A percentile compares a stretch with the other conserved stretches of the same genome.
Evolutionary conservation across 2,329 filamentous ascomycete genomes (phyloP).

Genomic region (Escovopsis sp.): DNA sequence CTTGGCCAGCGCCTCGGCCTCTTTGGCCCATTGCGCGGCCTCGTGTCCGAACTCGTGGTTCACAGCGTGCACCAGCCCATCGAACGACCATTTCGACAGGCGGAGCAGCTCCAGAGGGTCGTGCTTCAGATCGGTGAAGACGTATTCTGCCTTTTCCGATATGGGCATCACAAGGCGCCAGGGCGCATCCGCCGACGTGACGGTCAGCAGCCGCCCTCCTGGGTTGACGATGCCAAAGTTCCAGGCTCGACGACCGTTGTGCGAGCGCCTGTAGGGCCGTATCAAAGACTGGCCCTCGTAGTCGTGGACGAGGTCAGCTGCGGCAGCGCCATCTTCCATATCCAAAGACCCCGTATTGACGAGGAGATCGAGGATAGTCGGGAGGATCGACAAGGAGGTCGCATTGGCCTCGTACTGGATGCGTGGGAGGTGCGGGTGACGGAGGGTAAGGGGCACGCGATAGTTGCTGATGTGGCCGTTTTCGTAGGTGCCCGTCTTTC

Average conservation of each 20-base stretch:
- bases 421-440: constrained; percentile 18
- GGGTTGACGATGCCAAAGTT: constrained; percentile 14
- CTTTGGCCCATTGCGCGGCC: constrained; percentile 17
- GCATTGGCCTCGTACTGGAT: constrained; percentile 16
- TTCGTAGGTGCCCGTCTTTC: constrained; percentile 16
- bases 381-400: constrained; percentile 20
- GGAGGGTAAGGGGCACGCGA: constrained; percentile 18
- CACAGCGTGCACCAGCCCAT: constrained; percentile 9
- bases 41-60: constrained; percentile 12
- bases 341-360: constrained; percentile 18
- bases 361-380: constrained; percentile 21
- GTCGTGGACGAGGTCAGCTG: constrained; percentile 17
- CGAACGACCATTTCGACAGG: constrained; percentile 4
- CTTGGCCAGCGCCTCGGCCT: constrained; percentile 17
- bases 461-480: constrained; percentile 19
- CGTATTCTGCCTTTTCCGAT: constrained; percentile 16
- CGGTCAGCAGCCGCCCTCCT: constrained; percentile 11
- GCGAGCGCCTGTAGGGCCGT: constrained; percentile 7
- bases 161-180: constrained; percentile 13
- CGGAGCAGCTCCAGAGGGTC: constrained; percentile 12
- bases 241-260: constrained; percentile 8
- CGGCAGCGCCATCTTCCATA: constrained; percentile 11
- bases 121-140: constrained; percentile 14
- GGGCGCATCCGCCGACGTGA: constrained; percentile 9
- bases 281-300: constrained; percentile 23